Evolutionary conservation across 1,284 basidiomycete species (phyloP).

Genomic region (Leccinum solheimii): DNA sequence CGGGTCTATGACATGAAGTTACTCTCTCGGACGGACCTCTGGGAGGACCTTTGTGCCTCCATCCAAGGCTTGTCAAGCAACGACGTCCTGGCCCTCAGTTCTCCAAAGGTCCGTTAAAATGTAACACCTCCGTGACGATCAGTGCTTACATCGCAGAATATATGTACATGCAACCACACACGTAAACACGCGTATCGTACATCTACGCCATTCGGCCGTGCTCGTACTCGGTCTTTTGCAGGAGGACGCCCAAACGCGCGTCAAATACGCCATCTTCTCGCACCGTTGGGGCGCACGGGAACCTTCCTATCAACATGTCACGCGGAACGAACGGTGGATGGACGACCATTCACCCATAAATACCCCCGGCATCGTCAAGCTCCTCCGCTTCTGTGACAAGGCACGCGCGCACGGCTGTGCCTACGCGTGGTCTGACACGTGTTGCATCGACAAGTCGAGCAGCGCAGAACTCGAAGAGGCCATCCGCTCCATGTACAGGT

Average conservation of each 20-base stretch:
- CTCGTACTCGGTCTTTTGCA: not conserved
- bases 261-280: constrained; percentile 19
- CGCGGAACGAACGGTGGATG: constrained; percentile 1
- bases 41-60: constrained; percentile 6
- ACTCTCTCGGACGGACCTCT: constrained; percentile 14
- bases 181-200: not conserved
- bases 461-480: constrained; percentile 20
- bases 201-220: not conserved
- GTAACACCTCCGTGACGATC: not conserved
- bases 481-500: constrained; percentile 20
- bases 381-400: constrained; percentile 13
- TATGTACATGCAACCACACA: not conserved
- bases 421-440: constrained; percentile 20
- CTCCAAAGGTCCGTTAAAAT: constrained; percentile 10
- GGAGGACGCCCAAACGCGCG: constrained; percentile 4
- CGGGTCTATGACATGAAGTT: constrained; percentile 15
- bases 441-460: constrained; percentile 20
- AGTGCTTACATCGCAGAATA: not conserved
- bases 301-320: constrained; percentile 14
- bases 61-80: constrained; percentile 3
- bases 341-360: not conserved
- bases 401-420: constrained; percentile 11
- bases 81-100: constrained; percentile 7
- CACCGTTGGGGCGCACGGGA: constrained; percentile 19
- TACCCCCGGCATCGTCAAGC: constrained; percentile 8